These are phyloP conservation scores for Colletotrichum eremochloae DNA, from an alignment of 2,329 filamentous ascomycete genomes.

Conservation along the genomic window DNA sequence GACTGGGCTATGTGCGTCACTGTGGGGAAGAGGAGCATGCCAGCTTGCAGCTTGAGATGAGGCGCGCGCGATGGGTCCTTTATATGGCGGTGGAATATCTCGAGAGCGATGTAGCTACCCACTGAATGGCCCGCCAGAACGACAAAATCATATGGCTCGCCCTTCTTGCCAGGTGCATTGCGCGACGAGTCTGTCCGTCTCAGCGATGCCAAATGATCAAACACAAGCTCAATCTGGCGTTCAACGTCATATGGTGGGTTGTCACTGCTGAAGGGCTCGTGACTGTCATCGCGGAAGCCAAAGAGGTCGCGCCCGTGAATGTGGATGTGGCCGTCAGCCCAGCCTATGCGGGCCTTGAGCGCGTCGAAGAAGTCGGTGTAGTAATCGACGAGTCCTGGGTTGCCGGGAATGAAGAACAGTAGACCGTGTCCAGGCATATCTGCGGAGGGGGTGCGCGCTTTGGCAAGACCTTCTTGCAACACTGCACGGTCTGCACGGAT, in stretches of 20 bases:
- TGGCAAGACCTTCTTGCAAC: constrained; percentile 13
- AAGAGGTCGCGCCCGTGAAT: constrained; percentile 70
- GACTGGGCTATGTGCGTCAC: constrained; percentile 78
- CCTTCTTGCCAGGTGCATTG: constrained; percentile 46
- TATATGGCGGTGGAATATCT: constrained; percentile 72
- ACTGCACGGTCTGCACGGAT: constrained; percentile 37
- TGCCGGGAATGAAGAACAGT: constrained; percentile 81
- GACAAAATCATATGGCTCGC: constrained; percentile 66
- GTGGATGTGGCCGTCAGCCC: constrained; percentile 58
- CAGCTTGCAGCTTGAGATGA: constrained; percentile 61
- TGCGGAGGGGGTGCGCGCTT: constrained; percentile 12
- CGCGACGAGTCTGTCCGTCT: constrained; percentile 48
- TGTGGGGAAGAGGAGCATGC: constrained; percentile 80
- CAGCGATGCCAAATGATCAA: constrained; percentile 52
- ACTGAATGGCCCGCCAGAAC: constrained; percentile 82
- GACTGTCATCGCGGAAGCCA: constrained; percentile 69
- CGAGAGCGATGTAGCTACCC: constrained; percentile 78
- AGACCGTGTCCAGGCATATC: constrained; percentile 56
- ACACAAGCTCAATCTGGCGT: constrained; percentile 63
- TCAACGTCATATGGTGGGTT: constrained; percentile 65
- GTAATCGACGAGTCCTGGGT: constrained; percentile 81
- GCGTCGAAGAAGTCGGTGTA: constrained; percentile 75
- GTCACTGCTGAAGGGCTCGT: constrained; percentile 57
- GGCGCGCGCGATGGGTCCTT: constrained; percentile 51
- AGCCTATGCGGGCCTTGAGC: constrained; percentile 48